Conservation (phyloP, 148 eudicot genomes). For the Euryodendron excelsum region DNA sequence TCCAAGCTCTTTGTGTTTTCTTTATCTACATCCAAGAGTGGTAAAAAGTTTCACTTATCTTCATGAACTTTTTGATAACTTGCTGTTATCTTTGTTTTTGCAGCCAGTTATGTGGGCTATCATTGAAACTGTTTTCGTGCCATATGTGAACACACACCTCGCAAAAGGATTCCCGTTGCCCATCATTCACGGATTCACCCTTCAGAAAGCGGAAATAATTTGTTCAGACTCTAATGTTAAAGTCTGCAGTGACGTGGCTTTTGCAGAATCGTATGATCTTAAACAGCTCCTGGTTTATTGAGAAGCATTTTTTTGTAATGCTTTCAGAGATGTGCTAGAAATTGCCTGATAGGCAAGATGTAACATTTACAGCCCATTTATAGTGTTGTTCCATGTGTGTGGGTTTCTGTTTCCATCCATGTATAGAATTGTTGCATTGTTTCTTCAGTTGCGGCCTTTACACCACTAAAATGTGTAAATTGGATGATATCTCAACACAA, state of each 20-base stretch:
- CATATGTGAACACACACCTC: constrained; percentile 57
- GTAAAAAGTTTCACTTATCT: neutral
- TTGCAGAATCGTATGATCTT: constrained; percentile 20
- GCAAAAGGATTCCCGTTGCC: constrained; percentile 70
- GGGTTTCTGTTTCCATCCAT: neutral
- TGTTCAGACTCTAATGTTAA: constrained; percentile 40
- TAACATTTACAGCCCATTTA: neutral
- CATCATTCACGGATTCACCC: constrained; percentile 64
- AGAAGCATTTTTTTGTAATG: neutral
- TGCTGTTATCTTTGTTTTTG: constrained; percentile 21
- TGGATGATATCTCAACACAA: neutral
- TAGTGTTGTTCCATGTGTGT: neutral
- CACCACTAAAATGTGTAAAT: neutral
- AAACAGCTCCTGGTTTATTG: constrained; percentile 1
- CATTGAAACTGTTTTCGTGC: constrained; percentile 64
- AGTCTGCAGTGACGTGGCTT: constrained; percentile 58
- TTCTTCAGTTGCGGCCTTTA: neutral
- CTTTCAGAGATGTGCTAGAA: constrained; percentile 1
- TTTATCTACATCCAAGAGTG: neutral
- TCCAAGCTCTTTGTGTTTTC: too few relatives aligned
- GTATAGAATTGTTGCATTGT: neutral
- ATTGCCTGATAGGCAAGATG: neutral
- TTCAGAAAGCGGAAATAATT: constrained; percentile 52
- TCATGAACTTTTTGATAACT: neutral
- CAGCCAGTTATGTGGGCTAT: constrained; percentile 78